These are phyloP conservation scores for Carnegiea gigantea DNA, from an alignment of 179 eudicot species.

Conservation along the genomic window DNA sequence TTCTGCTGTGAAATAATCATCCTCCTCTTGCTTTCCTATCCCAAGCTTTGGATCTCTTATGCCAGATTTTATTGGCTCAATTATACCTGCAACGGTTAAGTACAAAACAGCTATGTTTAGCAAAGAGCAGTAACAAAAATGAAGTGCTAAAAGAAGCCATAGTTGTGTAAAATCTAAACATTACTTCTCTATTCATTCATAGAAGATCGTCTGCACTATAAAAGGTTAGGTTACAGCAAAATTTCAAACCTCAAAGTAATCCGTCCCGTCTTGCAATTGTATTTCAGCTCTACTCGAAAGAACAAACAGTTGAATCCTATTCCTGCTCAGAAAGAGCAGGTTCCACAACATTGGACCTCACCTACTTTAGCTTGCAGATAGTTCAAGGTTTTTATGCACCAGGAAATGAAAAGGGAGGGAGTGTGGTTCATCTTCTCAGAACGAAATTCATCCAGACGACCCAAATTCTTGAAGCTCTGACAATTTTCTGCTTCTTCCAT, in stretches of 20 bases:
- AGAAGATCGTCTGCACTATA: not conserved
- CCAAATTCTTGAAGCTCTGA: not conserved
- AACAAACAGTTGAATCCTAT: no score
- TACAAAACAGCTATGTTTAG: not conserved
- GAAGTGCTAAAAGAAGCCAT: conserved; percentile 7
- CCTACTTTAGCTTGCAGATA: not conserved
- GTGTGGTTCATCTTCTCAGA: not conserved
- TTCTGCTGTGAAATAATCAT: conserved; percentile 82
- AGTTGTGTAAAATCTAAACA: not conserved
- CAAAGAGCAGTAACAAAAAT: not conserved
- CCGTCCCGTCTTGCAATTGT: not conserved
- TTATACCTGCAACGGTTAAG: conserved; percentile 52
- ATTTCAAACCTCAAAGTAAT: conserved; percentile 8
- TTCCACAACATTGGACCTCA: no score
- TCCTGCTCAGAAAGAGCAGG: no score
- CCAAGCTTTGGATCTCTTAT: conserved; percentile 83
- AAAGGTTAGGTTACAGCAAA: conserved; percentile 3
- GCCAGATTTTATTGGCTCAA: conserved; percentile 84
- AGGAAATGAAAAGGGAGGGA: not conserved
- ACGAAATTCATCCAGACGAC: not conserved
- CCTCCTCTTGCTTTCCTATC: conserved; percentile 89
- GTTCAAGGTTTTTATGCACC: not conserved
- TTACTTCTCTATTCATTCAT: not conserved
- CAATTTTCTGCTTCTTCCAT: not conserved
- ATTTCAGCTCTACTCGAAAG: not conserved